Base-by-base conservation (phyloP, 306 rosid species). In the Cicer pinnatifidum region DNA sequence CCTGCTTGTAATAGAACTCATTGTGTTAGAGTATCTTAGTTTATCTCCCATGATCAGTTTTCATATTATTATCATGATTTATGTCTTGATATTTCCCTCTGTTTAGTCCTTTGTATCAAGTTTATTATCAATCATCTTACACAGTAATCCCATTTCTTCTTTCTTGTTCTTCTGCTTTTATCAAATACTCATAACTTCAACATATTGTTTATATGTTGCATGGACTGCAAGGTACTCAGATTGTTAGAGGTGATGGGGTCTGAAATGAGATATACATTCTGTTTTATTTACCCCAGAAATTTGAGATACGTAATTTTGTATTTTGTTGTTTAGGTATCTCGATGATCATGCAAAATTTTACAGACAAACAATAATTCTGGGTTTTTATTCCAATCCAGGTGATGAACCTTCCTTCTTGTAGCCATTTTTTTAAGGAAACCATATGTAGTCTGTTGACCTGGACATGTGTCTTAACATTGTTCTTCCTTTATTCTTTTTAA, bases 311-410 rank as follows among this genome's bases (percentile, higher is more conserved):
- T 70, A 41, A 65, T 16, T 61, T 40, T 81, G 12, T 71, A 63
- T 85, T 82, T 39, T 39, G 60, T 74, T 80, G 69, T 53, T 64
- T 71, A 93, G 98, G 98, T 85, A 86, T 78, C 87, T 87, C 62
- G 91, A 93, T 77, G 90, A 85, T 60, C 47, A 80, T 75, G 96
- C 98, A 17, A 86, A 79, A 81, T 84, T 84, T 69, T 93, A 88
- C 47, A 86, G 97, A 90, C 98, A 93, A 78, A 85, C 97, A 16
- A 84, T 93, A 73, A 78, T 93, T 62, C 79, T 89, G 78, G 91
- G 96, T 13, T 73, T 77, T 72, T 84, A 88, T 84, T 78, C 89
- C 47, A 88, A 85, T 81, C 94, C 92, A 84, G 96, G 98, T 91
- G 66, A 78, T 48, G 46, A 67, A 19, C 44, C 52, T 78, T 69